A percentile compares a stretch with the other conserved stretches of the same genome.
phyloP scores from a whole-genome alignment of 768 basidiomycete genomes.

The Butyriboletus loyo region DNA sequence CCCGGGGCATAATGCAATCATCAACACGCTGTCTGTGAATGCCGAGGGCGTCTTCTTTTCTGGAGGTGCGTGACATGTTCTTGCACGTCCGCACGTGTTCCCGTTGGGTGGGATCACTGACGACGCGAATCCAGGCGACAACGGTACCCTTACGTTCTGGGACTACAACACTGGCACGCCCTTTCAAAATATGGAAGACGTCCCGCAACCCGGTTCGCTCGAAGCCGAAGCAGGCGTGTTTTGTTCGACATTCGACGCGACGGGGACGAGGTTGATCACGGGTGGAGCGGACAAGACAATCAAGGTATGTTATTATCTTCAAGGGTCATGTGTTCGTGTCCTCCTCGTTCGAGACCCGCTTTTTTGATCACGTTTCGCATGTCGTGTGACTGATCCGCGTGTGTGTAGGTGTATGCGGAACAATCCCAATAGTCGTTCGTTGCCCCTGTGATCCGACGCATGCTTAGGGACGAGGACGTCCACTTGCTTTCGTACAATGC shows the following conservation, averaged over 20 bases:
- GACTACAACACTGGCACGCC: constrained; percentile 93
- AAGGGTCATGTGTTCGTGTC: not conserved
- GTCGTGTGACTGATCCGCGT: not conserved
- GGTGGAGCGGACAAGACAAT: constrained; percentile 99
- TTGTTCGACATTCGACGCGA: constrained; percentile 95
- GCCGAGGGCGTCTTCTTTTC: constrained; percentile 97
- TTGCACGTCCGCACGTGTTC: not conserved
- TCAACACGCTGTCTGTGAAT: constrained; percentile 94
- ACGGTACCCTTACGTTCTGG: constrained; percentile 90
- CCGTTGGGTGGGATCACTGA: not conserved
- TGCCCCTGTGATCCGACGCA: not conserved
- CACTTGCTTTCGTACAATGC: not conserved
- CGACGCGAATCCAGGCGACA: constrained; percentile 59
- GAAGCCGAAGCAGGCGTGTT: constrained; percentile 97
- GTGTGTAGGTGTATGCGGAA: constrained; percentile 59
- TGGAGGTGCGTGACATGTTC: constrained; percentile 54
- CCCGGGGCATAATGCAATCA: constrained; percentile 93
- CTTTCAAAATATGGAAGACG: constrained; percentile 91
- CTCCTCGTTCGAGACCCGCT: not conserved
- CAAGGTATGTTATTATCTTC: constrained; percentile 56
- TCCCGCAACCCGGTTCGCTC: constrained; percentile 95
- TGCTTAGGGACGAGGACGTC: not conserved
- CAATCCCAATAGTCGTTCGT: constrained; percentile 46
- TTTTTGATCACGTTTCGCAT: not conserved
- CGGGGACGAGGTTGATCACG: constrained; percentile 90